Evolutionary conservation across 495 filamentous ascomycete species (phyloP).

Genomic region (Tetracladium marchalianum): DNA sequence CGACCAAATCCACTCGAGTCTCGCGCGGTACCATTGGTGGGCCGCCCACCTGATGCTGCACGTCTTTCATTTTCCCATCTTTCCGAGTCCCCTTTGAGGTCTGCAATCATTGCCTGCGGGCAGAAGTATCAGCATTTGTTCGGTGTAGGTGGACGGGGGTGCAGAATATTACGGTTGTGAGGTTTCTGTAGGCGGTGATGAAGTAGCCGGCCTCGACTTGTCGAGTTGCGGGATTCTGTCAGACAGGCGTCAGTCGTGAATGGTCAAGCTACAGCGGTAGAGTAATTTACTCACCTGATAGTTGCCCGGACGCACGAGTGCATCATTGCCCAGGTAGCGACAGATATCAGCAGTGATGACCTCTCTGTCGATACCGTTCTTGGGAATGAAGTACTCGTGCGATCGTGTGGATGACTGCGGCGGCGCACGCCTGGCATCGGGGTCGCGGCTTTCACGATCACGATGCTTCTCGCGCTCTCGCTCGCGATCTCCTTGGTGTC

Average conservation of each 20-base stretch:
- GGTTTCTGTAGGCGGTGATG: slow-evolving; percentile 78
- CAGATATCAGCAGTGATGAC: slow-evolving; percentile 94
- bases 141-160: slow-evolving; percentile 1
- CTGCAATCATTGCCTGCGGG: slow-evolving; percentile 73
- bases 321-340: slow-evolving; percentile 87
- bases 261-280: not conserved
- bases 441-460: slow-evolving; percentile 36
- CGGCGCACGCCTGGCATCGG: slow-evolving; percentile 10
- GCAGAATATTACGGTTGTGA: slow-evolving; percentile 66
- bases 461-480: slow-evolving; percentile 15
- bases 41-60: slow-evolving; percentile 34
- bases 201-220: slow-evolving; percentile 68
- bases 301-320: slow-evolving; percentile 73
- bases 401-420: slow-evolving; percentile 37
- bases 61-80: slow-evolving; percentile 69
- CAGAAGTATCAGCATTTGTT: slow-evolving; percentile 9
- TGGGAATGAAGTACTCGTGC: slow-evolving; percentile 80
- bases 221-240: slow-evolving; percentile 16
- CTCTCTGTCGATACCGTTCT: slow-evolving; percentile 84
- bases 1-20: slow-evolving; percentile 40
- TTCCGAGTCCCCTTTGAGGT: slow-evolving; percentile 71
- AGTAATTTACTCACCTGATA: slow-evolving; percentile 60
- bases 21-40: slow-evolving; percentile 48
- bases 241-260: not conserved
- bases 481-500: slow-evolving; percentile 14